Conservation (phyloP, 257 asterid genomes). For the Nicotiana paniculata region DNA sequence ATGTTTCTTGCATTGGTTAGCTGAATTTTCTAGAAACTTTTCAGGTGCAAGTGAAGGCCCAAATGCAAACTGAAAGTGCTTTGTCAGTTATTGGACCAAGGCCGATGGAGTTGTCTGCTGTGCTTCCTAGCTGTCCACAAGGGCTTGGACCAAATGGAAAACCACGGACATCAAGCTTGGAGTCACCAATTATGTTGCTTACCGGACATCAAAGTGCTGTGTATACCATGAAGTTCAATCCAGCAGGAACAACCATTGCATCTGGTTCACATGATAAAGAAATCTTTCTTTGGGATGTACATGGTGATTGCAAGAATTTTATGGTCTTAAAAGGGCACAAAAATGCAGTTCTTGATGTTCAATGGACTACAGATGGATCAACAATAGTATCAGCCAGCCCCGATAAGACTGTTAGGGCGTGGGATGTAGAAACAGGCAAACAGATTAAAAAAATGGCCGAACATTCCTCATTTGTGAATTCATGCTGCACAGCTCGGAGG, state of each 20-base stretch:
- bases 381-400: constrained; percentile 91
- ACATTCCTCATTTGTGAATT: constrained; percentile 81
- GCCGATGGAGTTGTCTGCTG: constrained; percentile 62
- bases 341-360: constrained; percentile 90
- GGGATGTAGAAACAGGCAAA: constrained; percentile 94
- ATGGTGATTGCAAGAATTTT: constrained; percentile 85
- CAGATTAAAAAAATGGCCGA: constrained; percentile 94
- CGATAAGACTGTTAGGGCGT: constrained; percentile 86
- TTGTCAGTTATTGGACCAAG: constrained; percentile 75
- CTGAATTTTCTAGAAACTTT: not conserved
- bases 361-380: constrained; percentile 87
- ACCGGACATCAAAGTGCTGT: constrained; percentile 90
- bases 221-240: constrained; percentile 87
- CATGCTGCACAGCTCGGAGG: constrained; percentile 88
- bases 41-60: constrained; percentile 5
- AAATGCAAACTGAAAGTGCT: constrained; percentile 87
- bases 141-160: constrained; percentile 52
- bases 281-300: constrained; percentile 80
- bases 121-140: constrained; percentile 34
- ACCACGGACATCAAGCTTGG: constrained; percentile 72
- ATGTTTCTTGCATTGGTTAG: not conserved
- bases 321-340: constrained; percentile 92
- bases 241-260: constrained; percentile 76
- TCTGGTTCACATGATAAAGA: constrained; percentile 95
- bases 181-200: constrained; percentile 87